Conservation (phyloP, 2,329 filamentous ascomycete genomes). For the Cryoendolithus antarcticus region DNA sequence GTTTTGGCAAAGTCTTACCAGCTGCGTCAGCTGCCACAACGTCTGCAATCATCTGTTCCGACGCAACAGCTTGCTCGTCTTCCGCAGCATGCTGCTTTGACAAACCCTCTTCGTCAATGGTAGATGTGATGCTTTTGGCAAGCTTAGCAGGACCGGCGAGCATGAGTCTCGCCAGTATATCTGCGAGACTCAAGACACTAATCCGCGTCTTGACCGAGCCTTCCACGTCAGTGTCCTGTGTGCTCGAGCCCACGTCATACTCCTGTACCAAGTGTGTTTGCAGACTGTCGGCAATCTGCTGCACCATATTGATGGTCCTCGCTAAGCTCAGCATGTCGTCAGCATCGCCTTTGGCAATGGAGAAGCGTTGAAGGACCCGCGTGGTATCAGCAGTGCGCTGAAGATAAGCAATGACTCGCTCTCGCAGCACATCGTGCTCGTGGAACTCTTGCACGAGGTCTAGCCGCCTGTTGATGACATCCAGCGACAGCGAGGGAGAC, state of each 20-base stretch:
- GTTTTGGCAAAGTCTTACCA: constrained; percentile 34
- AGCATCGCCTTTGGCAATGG: constrained; percentile 77
- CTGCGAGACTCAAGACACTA: constrained; percentile 18
- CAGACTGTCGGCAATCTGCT: constrained; percentile 46
- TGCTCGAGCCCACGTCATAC: constrained; percentile 22
- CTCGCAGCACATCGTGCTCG: constrained; percentile 52
- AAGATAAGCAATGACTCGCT: constrained; percentile 56
- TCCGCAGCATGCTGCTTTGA: constrained; percentile 65
- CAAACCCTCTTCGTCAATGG: constrained; percentile 91
- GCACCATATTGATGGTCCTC: constrained; percentile 64
- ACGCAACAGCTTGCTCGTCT: constrained; percentile 56
- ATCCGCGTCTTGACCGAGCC: constrained; percentile 11
- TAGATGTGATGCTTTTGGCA: constrained; percentile 56
- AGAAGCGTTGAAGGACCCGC: constrained; percentile 85
- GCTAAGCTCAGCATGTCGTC: constrained; percentile 81
- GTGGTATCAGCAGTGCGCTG: constrained; percentile 72
- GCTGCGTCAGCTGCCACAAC: constrained; percentile 55
- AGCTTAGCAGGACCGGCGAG: constrained; percentile 56
- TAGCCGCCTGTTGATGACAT: constrained; percentile 64
- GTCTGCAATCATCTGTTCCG: constrained; percentile 61
- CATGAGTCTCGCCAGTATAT: constrained; percentile 42
- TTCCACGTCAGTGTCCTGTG: constrained; percentile 18
- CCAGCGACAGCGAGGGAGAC: constrained; percentile 76
- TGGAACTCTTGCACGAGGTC: constrained; percentile 72
- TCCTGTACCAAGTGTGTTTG: constrained; percentile 17